Evolutionary conservation across 176 grass and related monocot genomes (phyloP), one percentile per base, ranked within the genome.

Genomic region (Carex parvula): DNA sequence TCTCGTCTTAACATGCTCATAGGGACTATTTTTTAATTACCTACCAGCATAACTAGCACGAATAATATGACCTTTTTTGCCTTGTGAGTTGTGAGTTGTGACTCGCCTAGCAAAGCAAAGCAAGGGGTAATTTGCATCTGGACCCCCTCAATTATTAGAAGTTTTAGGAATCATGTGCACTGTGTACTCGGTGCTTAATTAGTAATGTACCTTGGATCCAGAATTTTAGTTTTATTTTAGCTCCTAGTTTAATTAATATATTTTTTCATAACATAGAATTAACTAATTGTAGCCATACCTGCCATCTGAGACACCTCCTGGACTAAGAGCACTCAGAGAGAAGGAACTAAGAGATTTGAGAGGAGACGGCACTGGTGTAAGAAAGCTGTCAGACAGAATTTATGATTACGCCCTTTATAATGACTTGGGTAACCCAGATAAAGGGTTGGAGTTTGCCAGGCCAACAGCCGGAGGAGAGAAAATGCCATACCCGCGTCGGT

Each of bases 341-440:
- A 90, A 95, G 84, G 96, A 94, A 75, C 80, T 99, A 17, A 90
- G 75, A 56, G 90, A 95, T 55, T 84, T 95, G 22, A 89, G 87
- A 79, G 96, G 96, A 65, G 91, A 99, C 64, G 89, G 93, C 32
- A 93, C 85, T 73, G 96, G 96, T 37, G 83, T 89, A 62, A 78
- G 96, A 29, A 95, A 92, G 81, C 24, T 90, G 64, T 93, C 93
- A 63, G 96, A 99, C 82, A 87, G 93, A 57, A 87, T 92, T 52
- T 99, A 94, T 81, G 96, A 99, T 81, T 99, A 95, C 41, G 91
- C 92, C 2, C 87, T 32, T 35, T 99, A 99, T 61, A 92, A 99
- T 90, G 96, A 99, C 91, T 82, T 99, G 88, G 96, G 96, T 15
- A 99, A 95, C 84, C 93, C 92, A 59, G 96, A 99, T 22, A 79